Evolutionary conservation across 805 yeast genomes (phyloP).

Genomic region (Sugiyamaella boreocaroliniensis): DNA sequence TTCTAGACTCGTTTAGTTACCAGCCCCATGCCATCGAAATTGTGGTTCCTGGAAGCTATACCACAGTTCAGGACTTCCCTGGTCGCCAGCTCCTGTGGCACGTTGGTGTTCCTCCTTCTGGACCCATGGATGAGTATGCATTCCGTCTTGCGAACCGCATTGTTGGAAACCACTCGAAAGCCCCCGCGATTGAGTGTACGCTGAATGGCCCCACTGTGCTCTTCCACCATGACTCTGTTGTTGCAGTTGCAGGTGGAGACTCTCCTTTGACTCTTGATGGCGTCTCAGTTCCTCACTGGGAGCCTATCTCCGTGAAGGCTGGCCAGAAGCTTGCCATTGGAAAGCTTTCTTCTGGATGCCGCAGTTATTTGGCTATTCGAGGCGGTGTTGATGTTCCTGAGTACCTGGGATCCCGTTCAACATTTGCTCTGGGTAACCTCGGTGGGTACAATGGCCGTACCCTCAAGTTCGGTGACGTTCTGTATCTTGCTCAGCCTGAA

Average conservation of each 20-base stretch:
- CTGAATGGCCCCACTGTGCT: constrained; percentile 77
- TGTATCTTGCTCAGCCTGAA: constrained; percentile 76
- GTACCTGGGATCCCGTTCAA: constrained; percentile 92
- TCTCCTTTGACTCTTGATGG: constrained; percentile 64
- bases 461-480: constrained; percentile 84
- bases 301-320: constrained; percentile 59
- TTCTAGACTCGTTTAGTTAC: constrained; percentile 75
- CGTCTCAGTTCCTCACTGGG: constrained; percentile 51
- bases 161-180: constrained; percentile 75
- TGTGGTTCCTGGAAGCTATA: constrained; percentile 84
- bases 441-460: constrained; percentile 96
- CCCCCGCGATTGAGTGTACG: constrained; percentile 90
- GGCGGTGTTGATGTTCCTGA: constrained; percentile 93
- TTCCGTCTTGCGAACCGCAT: constrained; percentile 83
- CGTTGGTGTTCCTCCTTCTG: constrained; percentile 96
- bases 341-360: constrained; percentile 73
- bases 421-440: constrained; percentile 83
- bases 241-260: constrained; percentile 84
- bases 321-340: constrained; percentile 82
- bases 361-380: constrained; percentile 82
- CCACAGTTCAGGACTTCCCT: constrained; percentile 94
- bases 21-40: constrained; percentile 81
- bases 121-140: constrained; percentile 94
- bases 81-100: constrained; percentile 83
- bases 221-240: constrained; percentile 73